Conservation (phyloP, 441 rosid species). For the Brassica balearica region DNA sequence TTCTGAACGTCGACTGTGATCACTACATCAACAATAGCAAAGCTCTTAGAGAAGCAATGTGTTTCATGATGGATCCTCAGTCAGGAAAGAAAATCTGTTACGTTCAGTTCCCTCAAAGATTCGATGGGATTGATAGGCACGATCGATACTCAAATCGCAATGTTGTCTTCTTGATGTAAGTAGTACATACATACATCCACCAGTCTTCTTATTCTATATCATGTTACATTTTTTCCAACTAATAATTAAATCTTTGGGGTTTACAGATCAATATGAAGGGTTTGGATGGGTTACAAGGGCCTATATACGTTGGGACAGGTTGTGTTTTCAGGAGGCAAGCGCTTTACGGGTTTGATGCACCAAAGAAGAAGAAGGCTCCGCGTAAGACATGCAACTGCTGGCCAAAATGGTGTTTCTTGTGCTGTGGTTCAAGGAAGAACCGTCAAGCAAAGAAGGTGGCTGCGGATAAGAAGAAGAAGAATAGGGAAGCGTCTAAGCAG, state of each 20-base stretch:
- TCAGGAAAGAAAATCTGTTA: constrained; percentile 89
- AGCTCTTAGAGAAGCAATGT: constrained; percentile 96
- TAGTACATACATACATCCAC: constrained; percentile 1
- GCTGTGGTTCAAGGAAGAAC: constrained; percentile 61
- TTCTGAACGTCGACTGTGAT: constrained; percentile 96
- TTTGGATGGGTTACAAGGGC: constrained; percentile 96
- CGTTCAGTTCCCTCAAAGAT: constrained; percentile 97
- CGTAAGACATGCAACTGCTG: constrained; percentile 84
- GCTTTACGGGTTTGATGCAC: constrained; percentile 93
- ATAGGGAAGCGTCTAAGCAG: constrained; percentile 74
- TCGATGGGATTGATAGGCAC: constrained; percentile 87
- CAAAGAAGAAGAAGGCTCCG: constrained; percentile 75
- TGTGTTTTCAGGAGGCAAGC: constrained; percentile 97
- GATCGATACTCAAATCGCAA: constrained; percentile 95
- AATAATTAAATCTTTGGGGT: background rate
- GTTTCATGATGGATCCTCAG: constrained; percentile 96
- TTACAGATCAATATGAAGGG: constrained; percentile 97
- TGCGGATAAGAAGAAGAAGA: constrained; percentile 63
- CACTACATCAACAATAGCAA: constrained; percentile 93
- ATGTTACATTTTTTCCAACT: background rate
- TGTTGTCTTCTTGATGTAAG: constrained; percentile 94
- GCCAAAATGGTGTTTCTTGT: constrained; percentile 86
- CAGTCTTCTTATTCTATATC: background rate
- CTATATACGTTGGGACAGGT: constrained; percentile 97
- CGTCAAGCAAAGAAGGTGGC: constrained; percentile 54